These are phyloP conservation scores for Coemansia sp. DNA, from an alignment of 192 early-diverging fungal genomes.

Conservation along the genomic window DNA sequence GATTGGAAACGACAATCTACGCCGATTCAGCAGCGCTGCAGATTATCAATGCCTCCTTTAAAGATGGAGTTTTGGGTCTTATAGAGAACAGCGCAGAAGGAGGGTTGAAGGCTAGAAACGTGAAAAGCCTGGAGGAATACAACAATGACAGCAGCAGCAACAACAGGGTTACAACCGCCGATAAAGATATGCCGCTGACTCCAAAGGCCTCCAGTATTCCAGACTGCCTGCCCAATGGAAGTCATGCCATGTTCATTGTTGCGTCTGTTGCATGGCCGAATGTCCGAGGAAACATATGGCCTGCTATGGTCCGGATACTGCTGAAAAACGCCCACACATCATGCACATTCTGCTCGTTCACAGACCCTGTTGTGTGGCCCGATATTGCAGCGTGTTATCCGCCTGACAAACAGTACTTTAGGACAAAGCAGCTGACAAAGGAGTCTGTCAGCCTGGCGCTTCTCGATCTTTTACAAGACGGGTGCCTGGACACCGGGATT, in stretches of 20 bases:
- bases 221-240: constrained; percentile 24
- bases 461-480: background rate
- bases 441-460: constrained; percentile 14
- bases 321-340: background rate
- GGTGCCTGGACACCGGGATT: constrained; percentile 1
- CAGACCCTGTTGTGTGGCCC: constrained; percentile 32
- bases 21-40: constrained; percentile 34
- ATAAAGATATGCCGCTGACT: background rate
- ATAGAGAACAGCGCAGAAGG: constrained; percentile 6
- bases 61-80: constrained; percentile 26
- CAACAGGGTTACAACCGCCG: no score
- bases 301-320: constrained; percentile 13
- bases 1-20: constrained; percentile 45
- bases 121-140: constrained; percentile 17
- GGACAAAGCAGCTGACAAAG: constrained; percentile 9
- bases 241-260: constrained; percentile 38
- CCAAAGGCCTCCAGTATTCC: background rate
- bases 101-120: constrained; percentile 9
- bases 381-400: constrained; percentile 26
- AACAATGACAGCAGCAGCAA: background rate
- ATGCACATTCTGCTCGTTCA: constrained; percentile 40
- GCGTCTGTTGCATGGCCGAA: constrained; percentile 33
- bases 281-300: constrained; percentile 12
- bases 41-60: constrained; percentile 23
- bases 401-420: background rate